Percentiles rank a stretch among this genome's conserved stretches.
These are phyloP conservation scores for Fusarium sp. DNA, from an alignment of 2,329 filamentous ascomycete genomes.

Conservation along the genomic window DNA sequence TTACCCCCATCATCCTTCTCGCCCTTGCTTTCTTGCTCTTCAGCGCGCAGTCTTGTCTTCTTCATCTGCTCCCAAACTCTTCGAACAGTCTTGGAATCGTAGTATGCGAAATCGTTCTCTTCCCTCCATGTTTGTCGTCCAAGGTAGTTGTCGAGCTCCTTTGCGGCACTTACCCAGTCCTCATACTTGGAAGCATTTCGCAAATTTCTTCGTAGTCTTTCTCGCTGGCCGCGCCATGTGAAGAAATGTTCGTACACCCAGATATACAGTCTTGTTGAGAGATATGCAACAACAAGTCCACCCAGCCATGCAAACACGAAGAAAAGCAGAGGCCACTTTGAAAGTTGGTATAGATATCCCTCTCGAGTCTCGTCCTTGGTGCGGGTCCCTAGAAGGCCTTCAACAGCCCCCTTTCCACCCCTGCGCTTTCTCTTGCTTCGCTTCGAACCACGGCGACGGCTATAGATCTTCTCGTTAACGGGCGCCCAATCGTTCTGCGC, in stretches of 20 bases:
- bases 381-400: conserved; percentile 61
- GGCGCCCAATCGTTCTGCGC: conserved; percentile 97
- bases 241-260: conserved; percentile 91
- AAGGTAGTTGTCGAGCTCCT: conserved; percentile 80
- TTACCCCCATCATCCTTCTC: conserved; percentile 52
- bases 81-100: conserved; percentile 85
- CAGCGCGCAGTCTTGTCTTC: conserved; percentile 68
- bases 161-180: conserved; percentile 85
- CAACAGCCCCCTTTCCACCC: conserved; percentile 51
- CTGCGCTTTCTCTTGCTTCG: conserved; percentile 42
- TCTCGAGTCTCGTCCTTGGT: conserved; percentile 93
- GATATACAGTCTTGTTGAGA: conserved; percentile 87
- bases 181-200: conserved; percentile 77
- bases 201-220: conserved; percentile 75
- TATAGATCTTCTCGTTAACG: conserved; percentile 74
- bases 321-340: conserved; percentile 91
- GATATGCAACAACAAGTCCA: conserved; percentile 75
- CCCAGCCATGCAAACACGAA: conserved; percentile 83
- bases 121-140: conserved; percentile 85
- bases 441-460: conserved; percentile 50
- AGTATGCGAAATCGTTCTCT: conserved; percentile 81
- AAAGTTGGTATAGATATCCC: conserved; percentile 85
- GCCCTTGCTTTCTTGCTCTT: conserved; percentile 57
- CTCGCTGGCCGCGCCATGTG: conserved; percentile 84
- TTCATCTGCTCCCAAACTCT: conserved; percentile 80